These are phyloP conservation scores for Cornus kousa DNA, from an alignment of 148 eudicot species.

Conservation along the genomic window DNA sequence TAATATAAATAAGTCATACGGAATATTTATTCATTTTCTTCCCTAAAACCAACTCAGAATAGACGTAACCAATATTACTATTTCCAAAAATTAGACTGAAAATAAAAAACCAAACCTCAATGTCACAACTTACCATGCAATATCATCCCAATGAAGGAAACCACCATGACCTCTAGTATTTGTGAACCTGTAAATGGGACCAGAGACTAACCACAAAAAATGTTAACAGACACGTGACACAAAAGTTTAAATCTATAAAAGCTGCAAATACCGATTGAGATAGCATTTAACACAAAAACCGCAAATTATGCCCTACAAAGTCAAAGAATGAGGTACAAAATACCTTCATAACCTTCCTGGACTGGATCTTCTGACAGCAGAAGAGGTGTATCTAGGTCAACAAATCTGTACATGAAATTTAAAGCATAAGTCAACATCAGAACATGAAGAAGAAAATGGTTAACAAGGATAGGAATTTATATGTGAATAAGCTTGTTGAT, in stretches of 20 bases:
- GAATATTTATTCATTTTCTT: not conserved
- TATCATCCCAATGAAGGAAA: conserved; percentile 75
- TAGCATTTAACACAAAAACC: not conserved
- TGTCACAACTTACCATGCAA: conserved; percentile 41
- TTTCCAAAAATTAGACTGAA: not conserved
- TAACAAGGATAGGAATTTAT: not conserved
- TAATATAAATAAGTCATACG: not conserved
- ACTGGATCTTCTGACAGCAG: conserved; percentile 88
- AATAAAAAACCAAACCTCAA: not conserved
- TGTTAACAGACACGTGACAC: not conserved
- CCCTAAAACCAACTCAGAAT: not conserved
- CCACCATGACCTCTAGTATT: conserved; percentile 88
- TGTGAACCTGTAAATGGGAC: conserved; percentile 68
- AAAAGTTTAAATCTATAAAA: not conserved
- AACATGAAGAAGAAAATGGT: not conserved
- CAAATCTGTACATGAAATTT: conserved; percentile 44
- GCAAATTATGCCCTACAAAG: not conserved
- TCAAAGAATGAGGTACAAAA: not conserved
- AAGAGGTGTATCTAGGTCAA: conserved; percentile 87
- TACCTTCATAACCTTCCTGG: conserved; percentile 84
- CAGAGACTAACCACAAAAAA: conserved; percentile 40
- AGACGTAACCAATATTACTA: not conserved
- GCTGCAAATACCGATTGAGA: not conserved
- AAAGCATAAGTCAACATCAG: not conserved
- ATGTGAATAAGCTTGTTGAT: not conserved